Base-by-base conservation (phyloP, 2,329 filamentous ascomycete species). In the Ophiosphaerella korrae region DNA sequence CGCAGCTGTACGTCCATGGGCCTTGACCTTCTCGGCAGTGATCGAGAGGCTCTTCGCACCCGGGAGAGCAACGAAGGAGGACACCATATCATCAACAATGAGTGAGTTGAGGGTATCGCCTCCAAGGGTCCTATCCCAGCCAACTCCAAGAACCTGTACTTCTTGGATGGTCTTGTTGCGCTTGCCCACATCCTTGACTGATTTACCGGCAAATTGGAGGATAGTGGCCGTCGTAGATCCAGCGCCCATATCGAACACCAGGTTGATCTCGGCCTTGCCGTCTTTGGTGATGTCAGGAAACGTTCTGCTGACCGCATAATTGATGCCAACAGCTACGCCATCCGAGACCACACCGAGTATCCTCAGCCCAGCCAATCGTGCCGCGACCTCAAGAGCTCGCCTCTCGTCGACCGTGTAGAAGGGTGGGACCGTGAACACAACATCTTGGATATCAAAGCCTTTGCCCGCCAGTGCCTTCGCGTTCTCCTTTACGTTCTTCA, bases 131-230 rank as follows among this genome's bases (percentile, higher is more conserved):
- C 85, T 85, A 68, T 99, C 94, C 89, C 90, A 99, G 53, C 90
- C 91, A 61, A 84, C 84, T 50, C 93, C 92, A 38, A 97, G 65
- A 33, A 96, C 90, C 55, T 91, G 85, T n/a, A 97, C 88, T 73
- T 99, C 94, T 71, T 97, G 94, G 29, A 99, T 78, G 1, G 92
- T 97, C 84, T 97, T 97, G 81, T 97, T 97, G 79, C 85, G 93
- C 73, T 89, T 92, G 60, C 92, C 92, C 48, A 93, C 77, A 64
- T 97, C 93, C 81, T 97, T 99, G 56, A 97, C 88, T 1, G 83
- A 87, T 63, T 88, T 87, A 70, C 89, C 89, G 74, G 97, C 92
- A 77, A 99, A 96, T 66, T 87, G 88, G 71, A 99, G 77, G 45
- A 99, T 80, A 6, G 92, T 94, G 4, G 93, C 93, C 64, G 91